phyloP scores from a whole-genome alignment of 768 basidiomycete genomes.

The Phanerodontia chrysosporium region DNA sequence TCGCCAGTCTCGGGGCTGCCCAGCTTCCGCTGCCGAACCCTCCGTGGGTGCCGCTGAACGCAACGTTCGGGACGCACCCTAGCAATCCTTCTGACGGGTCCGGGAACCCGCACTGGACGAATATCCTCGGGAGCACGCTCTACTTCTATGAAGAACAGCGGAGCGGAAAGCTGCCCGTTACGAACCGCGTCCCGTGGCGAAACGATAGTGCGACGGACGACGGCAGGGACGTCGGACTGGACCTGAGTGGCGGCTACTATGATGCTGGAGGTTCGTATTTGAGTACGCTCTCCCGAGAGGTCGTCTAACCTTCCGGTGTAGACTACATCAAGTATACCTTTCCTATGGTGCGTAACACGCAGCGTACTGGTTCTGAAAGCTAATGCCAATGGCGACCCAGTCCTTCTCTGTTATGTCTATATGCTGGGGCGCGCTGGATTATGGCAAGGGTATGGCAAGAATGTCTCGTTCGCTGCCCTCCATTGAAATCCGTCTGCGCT shows the following conservation, averaged over 20 bases:
- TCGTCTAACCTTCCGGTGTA: slow-evolving; percentile 19
- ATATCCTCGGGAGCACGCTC: slow-evolving; percentile 71
- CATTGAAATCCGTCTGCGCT: not conserved
- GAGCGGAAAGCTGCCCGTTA: slow-evolving; percentile 64
- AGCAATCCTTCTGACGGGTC: slow-evolving; percentile 20
- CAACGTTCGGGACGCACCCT: slow-evolving; percentile 45
- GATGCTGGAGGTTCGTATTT: slow-evolving; percentile 77
- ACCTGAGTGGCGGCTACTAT: slow-evolving; percentile 86
- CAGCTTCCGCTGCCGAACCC: slow-evolving; percentile 65
- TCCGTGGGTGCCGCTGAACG: slow-evolving; percentile 59
- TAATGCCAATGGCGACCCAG: too few relatives aligned
- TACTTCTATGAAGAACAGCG: slow-evolving; percentile 94
- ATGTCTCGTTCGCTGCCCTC: not conserved
- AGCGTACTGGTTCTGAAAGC: too few relatives aligned
- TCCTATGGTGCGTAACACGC: slow-evolving; percentile 72
- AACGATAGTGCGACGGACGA: slow-evolving; percentile 78
- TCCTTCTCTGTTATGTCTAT: slow-evolving; percentile 81
- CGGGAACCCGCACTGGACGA: slow-evolving; percentile 81
- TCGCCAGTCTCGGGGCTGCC: slow-evolving; percentile 24
- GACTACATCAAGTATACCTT: slow-evolving; percentile 89
- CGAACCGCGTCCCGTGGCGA: slow-evolving; percentile 81
- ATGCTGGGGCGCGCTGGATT: slow-evolving; percentile 88
- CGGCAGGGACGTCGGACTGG: slow-evolving; percentile 66
- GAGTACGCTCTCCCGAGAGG: too few relatives aligned
- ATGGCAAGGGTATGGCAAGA: slow-evolving; percentile 56